phyloP scores from a whole-genome alignment of 2,329 filamentous ascomycete genomes.

The Talaromyces atroroseus region DNA sequence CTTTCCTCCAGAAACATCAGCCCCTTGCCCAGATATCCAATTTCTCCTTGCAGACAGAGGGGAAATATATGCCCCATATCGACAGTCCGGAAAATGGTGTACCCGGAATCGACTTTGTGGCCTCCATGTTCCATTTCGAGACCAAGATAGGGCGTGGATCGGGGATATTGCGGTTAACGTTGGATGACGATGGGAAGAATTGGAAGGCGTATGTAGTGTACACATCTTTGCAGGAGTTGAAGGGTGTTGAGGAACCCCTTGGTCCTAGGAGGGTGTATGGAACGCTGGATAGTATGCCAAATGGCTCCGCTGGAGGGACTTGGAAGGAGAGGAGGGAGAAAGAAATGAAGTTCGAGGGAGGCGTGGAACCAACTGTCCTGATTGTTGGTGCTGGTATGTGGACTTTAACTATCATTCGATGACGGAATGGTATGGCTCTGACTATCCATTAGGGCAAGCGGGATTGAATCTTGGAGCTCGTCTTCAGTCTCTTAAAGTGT shows the following conservation, averaged over 20 bases:
- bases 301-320: constrained; percentile 27
- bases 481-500: constrained; percentile 36
- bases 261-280: constrained; percentile 28
- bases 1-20: constrained; percentile 26
- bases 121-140: constrained; percentile 37
- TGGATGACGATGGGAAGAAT: constrained; percentile 14
- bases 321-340: constrained; percentile 33
- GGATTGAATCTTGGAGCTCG: constrained; percentile 40
- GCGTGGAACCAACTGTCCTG: constrained; percentile 33
- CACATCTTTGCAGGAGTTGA: constrained; percentile 34
- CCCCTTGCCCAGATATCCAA: constrained; percentile 22
- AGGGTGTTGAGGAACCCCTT: constrained; percentile 29
- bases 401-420: neutral
- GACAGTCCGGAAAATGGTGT: constrained; percentile 24
- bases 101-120: constrained; percentile 17
- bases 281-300: constrained; percentile 30
- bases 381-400: constrained; percentile 37
- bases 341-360: constrained; percentile 26
- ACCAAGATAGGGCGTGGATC: constrained; percentile 31
- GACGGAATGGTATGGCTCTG: neutral
- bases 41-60: constrained; percentile 29
- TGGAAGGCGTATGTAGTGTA: constrained; percentile 39
- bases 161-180: constrained; percentile 33
- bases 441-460: constrained; percentile 32
- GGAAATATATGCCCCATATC: constrained; percentile 26